Percentiles rank a stretch among this genome's conserved stretches.
phyloP scores from a whole-genome alignment of 2,329 filamentous ascomycete species.

The Aphanoascus verrucosus region DNA sequence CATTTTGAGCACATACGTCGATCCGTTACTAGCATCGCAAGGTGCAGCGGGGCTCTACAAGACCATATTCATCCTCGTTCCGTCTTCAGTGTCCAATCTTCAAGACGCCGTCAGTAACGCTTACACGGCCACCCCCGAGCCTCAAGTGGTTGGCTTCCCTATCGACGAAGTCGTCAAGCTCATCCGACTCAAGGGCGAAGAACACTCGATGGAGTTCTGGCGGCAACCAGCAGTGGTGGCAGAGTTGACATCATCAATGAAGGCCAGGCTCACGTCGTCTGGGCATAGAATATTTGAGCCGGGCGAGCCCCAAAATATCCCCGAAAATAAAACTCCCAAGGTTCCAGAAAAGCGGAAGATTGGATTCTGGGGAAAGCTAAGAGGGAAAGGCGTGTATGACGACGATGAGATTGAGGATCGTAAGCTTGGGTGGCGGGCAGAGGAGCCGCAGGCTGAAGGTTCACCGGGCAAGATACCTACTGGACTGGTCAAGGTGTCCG shows the following conservation, averaged over 20 bases:
- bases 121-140: conserved; percentile 16
- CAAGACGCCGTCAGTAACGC: conserved; percentile 17
- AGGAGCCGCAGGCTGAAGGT: conserved; percentile 15
- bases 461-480: conserved; percentile 12
- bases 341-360: conserved; percentile 12
- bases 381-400: conserved; percentile 3
- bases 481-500: conserved; percentile 24
- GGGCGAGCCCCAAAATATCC: conserved; percentile 3
- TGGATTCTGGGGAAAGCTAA: conserved; percentile 17
- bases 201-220: conserved; percentile 38
- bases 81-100: conserved; percentile 32
- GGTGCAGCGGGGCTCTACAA: conserved; percentile 34
- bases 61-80: conserved; percentile 37
- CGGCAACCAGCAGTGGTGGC: conserved; percentile 31
- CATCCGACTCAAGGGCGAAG: conserved; percentile 31
- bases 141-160: conserved; percentile 33
- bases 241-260: conserved; percentile 30
- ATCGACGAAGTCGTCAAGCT: conserved; percentile 32
- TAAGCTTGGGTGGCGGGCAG: conserved; percentile 25
- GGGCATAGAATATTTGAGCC: conserved; percentile 18
- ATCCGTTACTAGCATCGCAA: conserved; percentile 33
- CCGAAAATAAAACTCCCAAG: neutral
- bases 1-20: conserved; percentile 32
- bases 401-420: conserved; percentile 21
- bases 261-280: conserved; percentile 20